Base-by-base conservation (phyloP, 2,329 filamentous ascomycete species). In the Calonectria naviculata region DNA sequence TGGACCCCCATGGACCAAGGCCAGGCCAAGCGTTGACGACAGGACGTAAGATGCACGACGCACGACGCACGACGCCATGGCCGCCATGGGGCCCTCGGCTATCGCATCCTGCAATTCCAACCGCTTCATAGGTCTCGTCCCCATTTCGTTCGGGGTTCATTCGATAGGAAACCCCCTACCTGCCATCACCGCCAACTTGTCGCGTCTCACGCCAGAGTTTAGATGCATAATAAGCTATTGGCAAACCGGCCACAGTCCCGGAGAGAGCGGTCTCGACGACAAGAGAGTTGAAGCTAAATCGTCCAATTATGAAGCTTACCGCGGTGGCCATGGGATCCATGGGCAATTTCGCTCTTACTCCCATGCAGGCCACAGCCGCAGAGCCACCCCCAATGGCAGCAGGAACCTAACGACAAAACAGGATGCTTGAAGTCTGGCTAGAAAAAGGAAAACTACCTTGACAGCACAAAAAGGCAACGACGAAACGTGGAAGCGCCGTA, bases 331-430 rank as follows among this genome's bases (percentile, higher is more conserved):
- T 58, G 72, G 65, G 66, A 74, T 68, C 72, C 74, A 71, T 77
- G 74, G 31, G 28, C 56, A 76, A 72, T 75, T 66, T 73, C 54
- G 47, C 61, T 61, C 46, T 58, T 60, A 61, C 60, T 54, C 58
- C 67, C 71, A 72, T 76, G 68, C 73, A 74, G 71, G 64, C 68
- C 67, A 58, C 70, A 76, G 71, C 74, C 69, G 74, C 71, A 62
- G 66, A 56, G 61, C 47, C 56, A 49, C 46, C 38, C 52, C 38
- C 44, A 61, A 65, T 70, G 52, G 67, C 44, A 73, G 36, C 42
- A 44, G 21, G 61, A 65, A 38, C 52, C 31, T 34, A 34, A 60
- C 26, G n/a, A 60, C 34, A 49, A 42, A 56, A 64, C 5, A 69
- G 24, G 28, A 46, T 64, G 24, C 60, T 47, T 58, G 5, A 58